phyloP scores from a whole-genome alignment of 306 rosid genomes.

The Cucurbita moschata region DNA sequence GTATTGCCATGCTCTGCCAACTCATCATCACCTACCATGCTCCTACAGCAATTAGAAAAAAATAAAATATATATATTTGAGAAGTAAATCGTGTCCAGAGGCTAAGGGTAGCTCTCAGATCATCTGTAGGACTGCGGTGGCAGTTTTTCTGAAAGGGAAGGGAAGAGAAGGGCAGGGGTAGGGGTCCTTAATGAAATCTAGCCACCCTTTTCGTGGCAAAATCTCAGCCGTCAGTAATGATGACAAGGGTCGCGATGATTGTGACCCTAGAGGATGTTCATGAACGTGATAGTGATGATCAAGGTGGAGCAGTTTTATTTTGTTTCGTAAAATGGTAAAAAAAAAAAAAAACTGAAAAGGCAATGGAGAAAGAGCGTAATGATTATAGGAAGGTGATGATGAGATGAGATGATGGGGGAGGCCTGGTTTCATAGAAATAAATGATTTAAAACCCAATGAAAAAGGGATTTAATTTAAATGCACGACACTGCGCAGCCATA shows the following conservation, averaged over 20 bases:
- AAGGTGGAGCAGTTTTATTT: too few species aligned
- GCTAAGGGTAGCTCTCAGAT: not conserved
- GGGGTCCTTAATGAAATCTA: not conserved
- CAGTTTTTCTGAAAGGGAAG: not conserved
- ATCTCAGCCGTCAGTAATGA: not conserved
- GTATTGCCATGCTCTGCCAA: not conserved
- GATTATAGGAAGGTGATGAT: not conserved
- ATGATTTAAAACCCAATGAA: slow-evolving; percentile 12
- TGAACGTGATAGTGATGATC: not conserved
- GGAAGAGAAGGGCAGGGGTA: not conserved
- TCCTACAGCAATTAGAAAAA: not conserved
- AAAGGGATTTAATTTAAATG: not conserved
- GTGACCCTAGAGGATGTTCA: not conserved
- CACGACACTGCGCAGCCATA: slow-evolving; percentile 53
- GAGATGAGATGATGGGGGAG: not conserved
- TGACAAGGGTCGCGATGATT: not conserved
- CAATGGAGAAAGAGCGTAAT: not conserved
- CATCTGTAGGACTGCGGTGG: slow-evolving; percentile 3
- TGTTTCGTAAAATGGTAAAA: too few species aligned
- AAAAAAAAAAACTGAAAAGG: not conserved
- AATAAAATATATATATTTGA: not conserved
- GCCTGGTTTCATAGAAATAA: not conserved
- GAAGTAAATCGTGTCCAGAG: not conserved
- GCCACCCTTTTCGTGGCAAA: not conserved
- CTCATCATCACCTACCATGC: not conserved